Base-by-base conservation (phyloP, 306 rosid genomes). In the Cucurbita moschata region DNA sequence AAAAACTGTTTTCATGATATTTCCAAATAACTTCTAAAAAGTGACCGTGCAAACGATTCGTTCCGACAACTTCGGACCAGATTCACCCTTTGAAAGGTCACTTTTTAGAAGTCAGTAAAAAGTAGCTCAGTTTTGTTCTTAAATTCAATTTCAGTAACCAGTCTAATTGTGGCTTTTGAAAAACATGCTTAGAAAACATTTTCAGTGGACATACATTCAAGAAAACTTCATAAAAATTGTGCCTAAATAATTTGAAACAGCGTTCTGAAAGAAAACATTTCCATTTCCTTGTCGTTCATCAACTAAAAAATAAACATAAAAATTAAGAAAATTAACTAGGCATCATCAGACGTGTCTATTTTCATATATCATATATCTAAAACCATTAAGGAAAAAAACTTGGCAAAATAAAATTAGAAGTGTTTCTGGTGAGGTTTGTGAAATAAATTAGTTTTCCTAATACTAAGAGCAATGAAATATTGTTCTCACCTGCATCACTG, bases 401-500 rank as follows among this genome's bases (percentile, higher is more conserved):
- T n/a, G 71, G 15, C 71, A 44, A 42, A 21, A 21, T 5, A 10
- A 42, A 67, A 3, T 50, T 50, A 50, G 18, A 50, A 9, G 19
- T 66, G n/a, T 44, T n/a, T 43, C 9, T 68, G 56, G 6, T 43
- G n/a, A 2, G 46, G 11, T 11, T n/a, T 64, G 57, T 19, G n/a
- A 30, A 11, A 70, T 7, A 69, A 10, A 44, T 11, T 26, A 54
- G 58, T 10, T 9, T 49, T 69, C 71, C 73, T 70, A 50, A 49
- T 69, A 49, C 5, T 23, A 26, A 47, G 58, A 70, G 74, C 35
- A 30, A 30, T 30, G 49, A 15, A 50, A 15, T 70, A 16, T 13
- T 61, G 66, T 42, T 71, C 84, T 82, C 71, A 95, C 99, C 99
- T 91, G 93, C 96, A 85, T 88, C 38, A 88, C 87, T 15, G 85